These are phyloP conservation scores for Hanseniaspora valbyensis DNA, from an alignment of 805 yeast genomes.

Conservation along the genomic window DNA sequence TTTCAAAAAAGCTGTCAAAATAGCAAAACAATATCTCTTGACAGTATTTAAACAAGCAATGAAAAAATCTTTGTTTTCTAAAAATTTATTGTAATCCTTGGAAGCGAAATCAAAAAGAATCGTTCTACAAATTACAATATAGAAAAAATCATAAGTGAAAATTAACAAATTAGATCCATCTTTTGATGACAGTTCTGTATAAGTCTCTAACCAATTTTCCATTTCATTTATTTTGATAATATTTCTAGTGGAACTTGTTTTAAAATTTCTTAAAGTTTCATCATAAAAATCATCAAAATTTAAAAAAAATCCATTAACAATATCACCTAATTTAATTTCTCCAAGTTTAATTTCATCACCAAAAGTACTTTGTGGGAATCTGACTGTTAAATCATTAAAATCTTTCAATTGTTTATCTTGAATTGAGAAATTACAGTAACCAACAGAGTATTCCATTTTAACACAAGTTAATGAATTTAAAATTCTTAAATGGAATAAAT, in stretches of 20 bases:
- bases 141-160: conserved; percentile 40
- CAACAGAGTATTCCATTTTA: conserved; percentile 42
- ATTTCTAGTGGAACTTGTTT: background rate
- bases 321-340: conserved; percentile 36
- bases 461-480: conserved; percentile 43
- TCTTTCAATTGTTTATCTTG: conserved; percentile 27
- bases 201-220: conserved; percentile 37
- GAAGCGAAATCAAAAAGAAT: conserved; percentile 26
- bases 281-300: conserved; percentile 24
- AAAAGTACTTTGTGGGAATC: conserved; percentile 40
- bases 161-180: conserved; percentile 41
- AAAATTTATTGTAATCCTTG: conserved; percentile 20
- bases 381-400: conserved; percentile 35
- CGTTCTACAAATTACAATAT: conserved; percentile 34
- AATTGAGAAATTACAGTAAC: conserved; percentile 32
- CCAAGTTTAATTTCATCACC: conserved; percentile 48
- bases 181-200: conserved; percentile 36
- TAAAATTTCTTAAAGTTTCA: conserved; percentile 10
- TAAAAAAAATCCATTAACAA: conserved; percentile 24
- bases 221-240: conserved; percentile 28
- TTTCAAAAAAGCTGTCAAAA: conserved; percentile 36
- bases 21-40: conserved; percentile 36
- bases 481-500: conserved; percentile 44
- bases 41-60: conserved; percentile 33
- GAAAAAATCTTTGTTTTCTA: conserved; percentile 20